phyloP scores from a whole-genome alignment of 2,329 filamentous ascomycete genomes.

The Canariomyces notabilis region DNA sequence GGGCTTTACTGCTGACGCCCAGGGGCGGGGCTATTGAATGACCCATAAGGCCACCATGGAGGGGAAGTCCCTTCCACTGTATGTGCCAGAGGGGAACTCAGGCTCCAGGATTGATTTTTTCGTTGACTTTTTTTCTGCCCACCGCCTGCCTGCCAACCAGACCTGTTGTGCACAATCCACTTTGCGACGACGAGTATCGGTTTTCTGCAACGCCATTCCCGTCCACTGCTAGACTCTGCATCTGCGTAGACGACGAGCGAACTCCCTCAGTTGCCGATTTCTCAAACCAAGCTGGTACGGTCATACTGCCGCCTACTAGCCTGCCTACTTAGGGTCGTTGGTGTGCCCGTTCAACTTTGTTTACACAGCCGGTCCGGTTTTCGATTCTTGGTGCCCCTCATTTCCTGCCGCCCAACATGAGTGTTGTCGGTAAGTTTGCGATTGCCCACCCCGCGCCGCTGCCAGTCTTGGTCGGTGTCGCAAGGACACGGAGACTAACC shows the following conservation, averaged over 20 bases:
- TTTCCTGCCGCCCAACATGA: slow-evolving; percentile 40
- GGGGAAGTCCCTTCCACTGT: slow-evolving; percentile 18
- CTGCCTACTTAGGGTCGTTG: background rate
- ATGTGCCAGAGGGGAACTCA: slow-evolving; percentile 18
- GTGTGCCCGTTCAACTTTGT: slow-evolving; percentile 3
- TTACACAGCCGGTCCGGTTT: slow-evolving; percentile 6
- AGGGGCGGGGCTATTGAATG: slow-evolving; percentile 19
- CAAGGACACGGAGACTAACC: slow-evolving; percentile 3
- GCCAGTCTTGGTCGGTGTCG: no score
- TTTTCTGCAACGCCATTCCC: slow-evolving; percentile 11
- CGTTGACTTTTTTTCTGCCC: slow-evolving; percentile 8
- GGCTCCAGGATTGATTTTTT: slow-evolving; percentile 21
- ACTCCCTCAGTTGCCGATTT: slow-evolving; percentile 6
- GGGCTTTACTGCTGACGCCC: slow-evolving; percentile 18
- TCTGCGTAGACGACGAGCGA: slow-evolving; percentile 15
- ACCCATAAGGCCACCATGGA: slow-evolving; percentile 19
- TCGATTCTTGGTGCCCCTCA: slow-evolving; percentile 22
- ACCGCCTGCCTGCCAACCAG: slow-evolving; percentile 8
- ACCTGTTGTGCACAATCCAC: slow-evolving; percentile 6
- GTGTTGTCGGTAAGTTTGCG: slow-evolving; percentile 47
- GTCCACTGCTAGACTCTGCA: slow-evolving; percentile 17
- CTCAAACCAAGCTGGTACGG: slow-evolving; percentile 22
- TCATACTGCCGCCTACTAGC: background rate
- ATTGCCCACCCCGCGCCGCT: slow-evolving; percentile 1
- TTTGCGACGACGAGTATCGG: slow-evolving; percentile 6